Conservation (phyloP, 768 basidiomycete species). For the Boletus subparvulus region DNA sequence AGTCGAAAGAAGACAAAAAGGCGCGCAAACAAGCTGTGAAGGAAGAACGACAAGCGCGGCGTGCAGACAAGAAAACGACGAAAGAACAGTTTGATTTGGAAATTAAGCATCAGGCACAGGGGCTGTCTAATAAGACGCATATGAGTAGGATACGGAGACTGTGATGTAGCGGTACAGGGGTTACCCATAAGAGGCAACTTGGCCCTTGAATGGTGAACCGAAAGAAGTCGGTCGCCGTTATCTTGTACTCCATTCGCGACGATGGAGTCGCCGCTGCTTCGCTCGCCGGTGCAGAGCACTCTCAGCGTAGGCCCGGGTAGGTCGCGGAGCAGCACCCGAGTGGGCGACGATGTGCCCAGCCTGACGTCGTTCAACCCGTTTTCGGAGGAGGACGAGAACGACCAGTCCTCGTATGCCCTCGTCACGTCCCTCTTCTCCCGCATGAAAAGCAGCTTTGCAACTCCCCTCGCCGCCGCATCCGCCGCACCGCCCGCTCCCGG, state of each 20-base stretch:
- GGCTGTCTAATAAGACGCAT: constrained; percentile 44
- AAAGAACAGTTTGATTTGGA: constrained; percentile 66
- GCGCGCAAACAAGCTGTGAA: constrained; percentile 71
- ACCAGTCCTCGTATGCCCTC: constrained; percentile 82
- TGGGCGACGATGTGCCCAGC: constrained; percentile 60
- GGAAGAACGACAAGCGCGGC: constrained; percentile 59
- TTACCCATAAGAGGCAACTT: constrained; percentile 14
- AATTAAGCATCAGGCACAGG: constrained; percentile 56
- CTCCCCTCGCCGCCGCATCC: constrained; percentile 56
- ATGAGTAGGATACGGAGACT: constrained; percentile 21
- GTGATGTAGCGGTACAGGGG: constrained; percentile 9
- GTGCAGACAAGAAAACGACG: constrained; percentile 64
- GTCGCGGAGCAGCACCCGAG: constrained; percentile 62
- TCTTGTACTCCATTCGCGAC: constrained; percentile 1
- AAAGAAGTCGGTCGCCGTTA: neutral
- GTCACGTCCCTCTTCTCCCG: constrained; percentile 79
- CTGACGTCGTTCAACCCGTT: constrained; percentile 90
- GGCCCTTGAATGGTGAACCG: neutral
- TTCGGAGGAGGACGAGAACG: constrained; percentile 90
- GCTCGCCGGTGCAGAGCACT: constrained; percentile 29
- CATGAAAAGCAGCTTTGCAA: constrained; percentile 76
- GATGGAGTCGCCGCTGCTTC: constrained; percentile 37
- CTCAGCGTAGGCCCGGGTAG: constrained; percentile 48
- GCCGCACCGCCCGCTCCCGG: constrained; percentile 37
- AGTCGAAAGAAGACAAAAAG: constrained; percentile 74